Evolutionary conservation across 2,329 filamentous ascomycete species (phyloP).

Genomic region (Neofusicoccum kwambonambiense): DNA sequence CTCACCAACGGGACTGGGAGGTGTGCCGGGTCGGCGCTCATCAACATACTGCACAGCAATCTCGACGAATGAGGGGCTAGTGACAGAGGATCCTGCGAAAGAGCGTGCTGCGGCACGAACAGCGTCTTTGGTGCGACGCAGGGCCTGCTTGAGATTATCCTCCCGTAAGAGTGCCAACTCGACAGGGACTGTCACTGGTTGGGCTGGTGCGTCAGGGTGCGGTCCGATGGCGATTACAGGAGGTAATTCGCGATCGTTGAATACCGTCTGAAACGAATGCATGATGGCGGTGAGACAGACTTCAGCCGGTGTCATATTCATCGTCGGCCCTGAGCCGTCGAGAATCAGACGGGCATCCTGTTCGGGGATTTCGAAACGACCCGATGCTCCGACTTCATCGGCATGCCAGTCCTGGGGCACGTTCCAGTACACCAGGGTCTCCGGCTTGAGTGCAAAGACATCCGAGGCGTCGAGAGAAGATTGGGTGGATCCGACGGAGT

Average conservation of each 20-base stretch:
- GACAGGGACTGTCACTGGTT: background rate
- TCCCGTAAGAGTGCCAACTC: background rate
- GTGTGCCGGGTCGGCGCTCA: background rate
- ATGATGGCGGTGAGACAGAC: background rate
- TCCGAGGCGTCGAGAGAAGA: background rate
- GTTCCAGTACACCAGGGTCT: background rate
- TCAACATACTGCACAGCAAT: background rate
- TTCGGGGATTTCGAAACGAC: background rate
- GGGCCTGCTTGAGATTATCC: background rate
- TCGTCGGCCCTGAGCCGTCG: background rate
- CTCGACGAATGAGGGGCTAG: background rate
- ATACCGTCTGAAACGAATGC: background rate
- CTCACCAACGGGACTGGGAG: background rate
- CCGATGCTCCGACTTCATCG: background rate
- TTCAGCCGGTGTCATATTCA: background rate
- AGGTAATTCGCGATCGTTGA: background rate
- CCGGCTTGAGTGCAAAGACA: background rate
- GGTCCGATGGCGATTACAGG: background rate
- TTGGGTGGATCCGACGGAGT: background rate
- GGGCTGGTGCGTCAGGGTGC: background rate
- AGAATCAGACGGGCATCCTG: background rate
- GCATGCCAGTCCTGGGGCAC: background rate
- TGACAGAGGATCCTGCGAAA: background rate
- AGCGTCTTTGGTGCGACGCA: background rate
- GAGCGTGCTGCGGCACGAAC: background rate